A percentile compares a stretch with the other conserved stretches of the same genome.
Evolutionary conservation across 345 rosid genomes (phyloP).

Genomic region (Linum usitatissimum): DNA sequence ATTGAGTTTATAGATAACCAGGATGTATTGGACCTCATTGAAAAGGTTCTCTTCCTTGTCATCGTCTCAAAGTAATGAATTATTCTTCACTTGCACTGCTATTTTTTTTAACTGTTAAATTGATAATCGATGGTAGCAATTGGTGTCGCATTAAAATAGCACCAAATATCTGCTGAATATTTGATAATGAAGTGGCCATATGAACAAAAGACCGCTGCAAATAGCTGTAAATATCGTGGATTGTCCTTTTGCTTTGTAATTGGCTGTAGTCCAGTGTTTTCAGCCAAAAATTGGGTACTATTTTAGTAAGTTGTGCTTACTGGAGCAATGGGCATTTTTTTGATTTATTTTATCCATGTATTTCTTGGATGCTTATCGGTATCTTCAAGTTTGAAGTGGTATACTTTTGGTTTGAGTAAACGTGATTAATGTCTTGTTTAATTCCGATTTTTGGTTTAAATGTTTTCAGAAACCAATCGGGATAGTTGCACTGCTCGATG

Average conservation of each 20-base stretch:
- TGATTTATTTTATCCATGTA: neutral
- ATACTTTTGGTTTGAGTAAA: constrained; percentile 10
- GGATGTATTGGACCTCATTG: constrained; percentile 93
- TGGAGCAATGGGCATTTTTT: neutral
- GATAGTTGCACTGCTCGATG: constrained; percentile 86
- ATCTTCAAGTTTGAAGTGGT: neutral
- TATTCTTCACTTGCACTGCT: neutral
- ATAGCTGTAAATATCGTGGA: neutral
- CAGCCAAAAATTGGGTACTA: neutral
- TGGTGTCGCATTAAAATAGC: neutral
- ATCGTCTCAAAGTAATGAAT: neutral
- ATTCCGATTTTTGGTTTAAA: constrained; percentile 13
- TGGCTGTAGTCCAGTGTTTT: neutral
- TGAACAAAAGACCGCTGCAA: neutral
- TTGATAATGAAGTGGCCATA: neutral
- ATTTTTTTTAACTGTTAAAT: neutral
- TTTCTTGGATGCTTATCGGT: neutral
- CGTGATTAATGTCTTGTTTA: neutral
- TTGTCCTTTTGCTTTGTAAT: neutral
- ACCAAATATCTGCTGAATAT: neutral
- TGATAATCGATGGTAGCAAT: neutral
- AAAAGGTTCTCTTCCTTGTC: constrained; percentile 51
- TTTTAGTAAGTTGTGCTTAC: neutral
- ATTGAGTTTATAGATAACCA: constrained; percentile 97
- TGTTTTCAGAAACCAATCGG: constrained; percentile 95